These are phyloP conservation scores for Neoboletus subvelutipes DNA, from an alignment of 768 basidiomycete species.

Conservation along the genomic window DNA sequence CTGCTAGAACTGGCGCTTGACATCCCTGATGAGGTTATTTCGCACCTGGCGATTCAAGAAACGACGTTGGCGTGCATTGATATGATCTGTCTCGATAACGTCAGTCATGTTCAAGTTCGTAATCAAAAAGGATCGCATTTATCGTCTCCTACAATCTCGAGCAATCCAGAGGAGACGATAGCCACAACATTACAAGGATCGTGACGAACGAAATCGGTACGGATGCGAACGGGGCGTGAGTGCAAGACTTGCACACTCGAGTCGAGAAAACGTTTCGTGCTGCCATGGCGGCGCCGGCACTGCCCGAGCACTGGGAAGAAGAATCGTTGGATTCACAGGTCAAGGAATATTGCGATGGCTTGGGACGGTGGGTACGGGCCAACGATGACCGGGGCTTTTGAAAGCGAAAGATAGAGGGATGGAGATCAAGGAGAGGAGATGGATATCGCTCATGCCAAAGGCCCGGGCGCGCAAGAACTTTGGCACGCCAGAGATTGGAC, in stretches of 20 bases:
- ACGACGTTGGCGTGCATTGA: slow-evolving; percentile 33
- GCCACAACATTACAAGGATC: slow-evolving; percentile 46
- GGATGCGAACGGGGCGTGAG: slow-evolving; percentile 19
- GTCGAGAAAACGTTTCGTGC: slow-evolving; percentile 8
- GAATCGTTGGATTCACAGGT: slow-evolving; percentile 42
- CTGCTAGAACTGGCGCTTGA: slow-evolving; percentile 32
- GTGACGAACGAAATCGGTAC: slow-evolving; percentile 43
- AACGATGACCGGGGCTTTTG: slow-evolving; percentile 9
- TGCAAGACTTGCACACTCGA: slow-evolving; percentile 6
- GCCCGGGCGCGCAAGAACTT: neutral
- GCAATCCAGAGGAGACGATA: slow-evolving; percentile 28
- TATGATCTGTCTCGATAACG: slow-evolving; percentile 38
- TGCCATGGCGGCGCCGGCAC: slow-evolving; percentile 17
- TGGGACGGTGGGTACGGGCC: too few species aligned
- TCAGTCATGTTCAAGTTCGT: slow-evolving; percentile 5
- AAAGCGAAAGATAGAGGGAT: slow-evolving; percentile 2
- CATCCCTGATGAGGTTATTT: too few species aligned
- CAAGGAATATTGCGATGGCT: slow-evolving; percentile 8
- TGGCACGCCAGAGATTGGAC: neutral
- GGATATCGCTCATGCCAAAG: slow-evolving; percentile 8
- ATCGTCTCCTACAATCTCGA: slow-evolving; percentile 34
- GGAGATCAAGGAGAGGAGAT: slow-evolving; percentile 9
- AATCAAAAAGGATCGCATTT: neutral
- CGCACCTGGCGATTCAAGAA: slow-evolving; percentile 37
- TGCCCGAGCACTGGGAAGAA: slow-evolving; percentile 46